Evolutionary conservation across 2,329 filamentous ascomycete genomes (phyloP), one percentile per base, ranked within the genome.

Genomic region (Metarhizium sp.): DNA sequence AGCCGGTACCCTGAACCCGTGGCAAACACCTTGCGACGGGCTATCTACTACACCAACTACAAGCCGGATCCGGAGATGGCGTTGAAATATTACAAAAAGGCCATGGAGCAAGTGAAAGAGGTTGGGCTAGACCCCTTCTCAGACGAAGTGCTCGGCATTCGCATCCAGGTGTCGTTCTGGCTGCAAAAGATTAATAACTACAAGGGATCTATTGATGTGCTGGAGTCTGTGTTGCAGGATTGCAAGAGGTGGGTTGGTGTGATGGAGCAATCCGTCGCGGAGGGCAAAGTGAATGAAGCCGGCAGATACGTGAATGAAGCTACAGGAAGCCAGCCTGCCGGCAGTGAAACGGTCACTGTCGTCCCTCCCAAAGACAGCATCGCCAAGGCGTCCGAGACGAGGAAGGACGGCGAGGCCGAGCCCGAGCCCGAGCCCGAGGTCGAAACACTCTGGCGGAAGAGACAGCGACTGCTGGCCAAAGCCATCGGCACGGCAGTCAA

Each of bases 101-200:
- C 92, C 3, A 76, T 97, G 56, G 77, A 85, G 59, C 78, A 87
- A 52, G 90, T 90, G 56, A 75, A 84, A 51, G 84, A 90, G 64
- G 66, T 87, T 52, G 84, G 85, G 0, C 82, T 99, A 74, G 90
- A 97, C 66, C 90, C 89, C 0, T 95, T 92, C 67, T 92, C 88
- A 4, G 88, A 96, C 63, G 92, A 96, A 68, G 86, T 96, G 38
- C 78, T 96, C 62, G 94, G 94, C 8, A 85, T 97, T 53, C 90
- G 91, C 66, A 85, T 97, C 52, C 85, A 92, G 67, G 78, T 95
- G 8, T 85, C 90, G 1, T 79, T 80, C 10, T 84, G 95, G 78
- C 78, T 96, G 59, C 90, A 96, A 70, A 86, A 87, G 65, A 81
- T 89, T 16, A 79, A 85, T 36, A 82, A 87, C 63, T 85, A 85